Percentiles rank a stretch among this genome's conserved stretches.
These are phyloP conservation scores for Mallotus japonicus DNA, from an alignment of 441 rosid genomes.

Conservation along the genomic window DNA sequence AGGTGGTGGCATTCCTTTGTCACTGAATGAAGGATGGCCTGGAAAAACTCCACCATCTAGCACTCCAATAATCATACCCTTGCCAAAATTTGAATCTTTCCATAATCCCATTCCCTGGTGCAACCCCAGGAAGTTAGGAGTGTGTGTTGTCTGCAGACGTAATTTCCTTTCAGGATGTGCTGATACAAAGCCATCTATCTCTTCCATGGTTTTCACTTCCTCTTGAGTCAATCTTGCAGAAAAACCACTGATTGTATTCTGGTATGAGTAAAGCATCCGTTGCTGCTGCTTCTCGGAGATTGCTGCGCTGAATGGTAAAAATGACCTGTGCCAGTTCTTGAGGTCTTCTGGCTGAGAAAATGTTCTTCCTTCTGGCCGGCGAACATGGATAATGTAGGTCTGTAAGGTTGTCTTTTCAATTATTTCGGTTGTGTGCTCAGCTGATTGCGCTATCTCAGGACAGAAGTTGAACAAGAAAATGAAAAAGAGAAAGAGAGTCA, in stretches of 20 bases:
- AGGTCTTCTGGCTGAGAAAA: constrained; percentile 24
- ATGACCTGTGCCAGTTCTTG: constrained; percentile 26
- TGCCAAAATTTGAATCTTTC: constrained; percentile 34
- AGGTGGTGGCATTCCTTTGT: constrained; percentile 36
- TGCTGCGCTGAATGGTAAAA: constrained; percentile 19
- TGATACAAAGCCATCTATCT: constrained; percentile 31
- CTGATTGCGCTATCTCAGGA: constrained; percentile 18
- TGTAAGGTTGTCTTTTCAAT: constrained; percentile 13
- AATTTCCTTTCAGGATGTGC: constrained; percentile 31
- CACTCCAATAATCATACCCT: constrained; percentile 39
- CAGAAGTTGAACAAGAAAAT: constrained; percentile 16
- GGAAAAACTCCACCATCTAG: constrained; percentile 37
- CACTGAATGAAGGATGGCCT: constrained; percentile 35
- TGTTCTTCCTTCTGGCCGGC: constrained; percentile 18
- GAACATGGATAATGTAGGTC: constrained; percentile 32
- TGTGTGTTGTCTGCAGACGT: constrained; percentile 28
- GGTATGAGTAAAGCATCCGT: constrained; percentile 34
- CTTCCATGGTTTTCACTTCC: constrained; percentile 36
- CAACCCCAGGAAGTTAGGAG: constrained; percentile 42
- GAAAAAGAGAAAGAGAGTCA: constrained; percentile 11
- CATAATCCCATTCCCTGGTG: constrained; percentile 27
- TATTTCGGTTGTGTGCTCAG: constrained; percentile 13
- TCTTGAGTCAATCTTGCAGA: constrained; percentile 34
- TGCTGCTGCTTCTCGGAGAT: constrained; percentile 21
- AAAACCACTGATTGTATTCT: constrained; percentile 35